Evolutionary conservation across 345 rosid genomes (phyloP), one percentile per base, ranked within the genome.

Genomic region (Jatropha curcas): DNA sequence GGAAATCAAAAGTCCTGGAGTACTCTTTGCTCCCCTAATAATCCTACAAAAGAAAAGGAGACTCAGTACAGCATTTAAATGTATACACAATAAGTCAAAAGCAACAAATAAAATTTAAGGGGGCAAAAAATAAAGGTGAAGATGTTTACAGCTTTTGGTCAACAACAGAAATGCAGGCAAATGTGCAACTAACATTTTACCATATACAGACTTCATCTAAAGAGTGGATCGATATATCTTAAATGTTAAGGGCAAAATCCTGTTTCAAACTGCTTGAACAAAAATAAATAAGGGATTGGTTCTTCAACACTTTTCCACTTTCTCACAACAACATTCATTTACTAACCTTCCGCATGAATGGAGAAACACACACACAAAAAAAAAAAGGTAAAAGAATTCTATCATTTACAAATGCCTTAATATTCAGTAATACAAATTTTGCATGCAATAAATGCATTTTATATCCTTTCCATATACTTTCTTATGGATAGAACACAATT

Each of bases 11-110:
- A 86, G 71, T 67, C 90, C 94, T 33, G 82, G 68, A 55, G 82
- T 34, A 79, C 55, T 83, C 78, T 86, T 94, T 48, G 90, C 82
- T 51, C 86, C 84, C 79, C 83, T 94, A 68, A 87, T 71, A 77
- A 87, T 86, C 89, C 98, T 94, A 74, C 65, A 61, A 69, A 68
- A 52, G n/a, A 4, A 48, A 43, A 33, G 66, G 35, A 60, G 19
- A 45, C 78, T 62, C 16, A 27, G 39, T 13, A 61, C 8, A 39
- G 43, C n/a, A 33, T 33, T 28, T 5, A 14, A 55, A 48, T 9
- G 2, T 37, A 17, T 35, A 31, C 8, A 0, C 37, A 12, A 31
- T 62, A 62, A 20, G 43, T 34, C 5, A 35, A 27, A 37, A 62
- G 1, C 48, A 37, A 63, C 1, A 31, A 45, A 64, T 12, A 5